Evolutionary conservation across 805 yeast species (phyloP), one percentile per base, ranked within the genome.

Genomic region (Sporopachydermia quercuum): DNA sequence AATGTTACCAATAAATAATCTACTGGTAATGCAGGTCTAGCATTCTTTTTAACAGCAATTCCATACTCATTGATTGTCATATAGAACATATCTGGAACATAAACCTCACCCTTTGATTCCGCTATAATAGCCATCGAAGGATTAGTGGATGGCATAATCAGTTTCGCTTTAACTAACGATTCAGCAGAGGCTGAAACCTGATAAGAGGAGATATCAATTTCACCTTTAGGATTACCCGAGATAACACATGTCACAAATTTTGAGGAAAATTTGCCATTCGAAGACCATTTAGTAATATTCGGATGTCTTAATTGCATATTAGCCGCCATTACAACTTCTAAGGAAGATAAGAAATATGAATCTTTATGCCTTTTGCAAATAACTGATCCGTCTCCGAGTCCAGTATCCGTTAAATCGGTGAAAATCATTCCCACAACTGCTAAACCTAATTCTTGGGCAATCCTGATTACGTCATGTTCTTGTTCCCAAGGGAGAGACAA

Each of bases 21-120:
- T n/a, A 81, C 86, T 2, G 96, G 96, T 55, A 86, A 83, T 16
- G 91, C 81, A 1, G 96, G 95, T 50, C 79, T 79, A 1, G 95
- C 94, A 53, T 83, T 80, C 35, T 76, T 73, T 50, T 85, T 85
- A n/a, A 91, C 93, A 30, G 84, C 76, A 19, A 85, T 62, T 3
- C 83, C 83, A 59, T 91, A 91, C 60, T 91, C 96, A 54, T 91
- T 91, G 43, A 74, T 70, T 54, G 74, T 76, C 57, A 76, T 75
- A 65, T 80, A 91, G 52, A 83, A 82, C 17, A 91, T 79, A 45
- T 91, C 99, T 0, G 99, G 99, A 13, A 91, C 97, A 49, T 89
- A 91, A 41, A 96, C 69, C 5, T 66, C 69, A 15, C 70, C 66
- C 34, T 73, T 71, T n/a, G 84, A 76, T 18, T 74, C 78, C 52